A percentile compares a stretch with the other conserved stretches of the same genome.
These are phyloP conservation scores for Fragosphaeria purpurea DNA, from an alignment of 2,329 filamentous ascomycete species.

Conservation along the genomic window DNA sequence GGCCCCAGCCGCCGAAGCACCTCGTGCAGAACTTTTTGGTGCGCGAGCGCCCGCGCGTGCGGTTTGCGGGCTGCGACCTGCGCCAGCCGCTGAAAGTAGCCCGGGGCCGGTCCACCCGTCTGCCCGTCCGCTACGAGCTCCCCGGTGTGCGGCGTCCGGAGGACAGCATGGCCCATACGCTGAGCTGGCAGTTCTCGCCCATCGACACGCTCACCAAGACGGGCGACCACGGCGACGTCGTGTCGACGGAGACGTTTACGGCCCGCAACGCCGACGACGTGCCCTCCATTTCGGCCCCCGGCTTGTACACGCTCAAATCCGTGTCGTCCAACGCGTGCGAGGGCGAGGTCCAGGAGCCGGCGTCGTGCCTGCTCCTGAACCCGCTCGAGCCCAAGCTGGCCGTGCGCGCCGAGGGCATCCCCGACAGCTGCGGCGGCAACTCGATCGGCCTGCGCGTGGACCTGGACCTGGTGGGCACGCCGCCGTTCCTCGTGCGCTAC, in stretches of 20 bases:
- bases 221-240: constrained; percentile 56
- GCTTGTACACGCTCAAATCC: constrained; percentile 75
- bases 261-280: constrained; percentile 53
- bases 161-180: constrained; percentile 47
- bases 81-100: constrained; percentile 75
- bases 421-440: constrained; percentile 90
- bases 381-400: constrained; percentile 75
- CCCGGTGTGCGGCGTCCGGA: constrained; percentile 48
- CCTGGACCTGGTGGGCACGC: constrained; percentile 82
- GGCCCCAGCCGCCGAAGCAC: constrained; percentile 45
- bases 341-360: constrained; percentile 85
- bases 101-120: constrained; percentile 54
- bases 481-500: constrained; percentile 80
- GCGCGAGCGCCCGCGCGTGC: constrained; percentile 71
- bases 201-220: constrained; percentile 58
- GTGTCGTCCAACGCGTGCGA: constrained; percentile 72
- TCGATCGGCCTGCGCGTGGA: constrained; percentile 84
- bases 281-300: constrained; percentile 63
- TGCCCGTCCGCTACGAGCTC: constrained; percentile 64
- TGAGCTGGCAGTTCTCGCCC: constrained; percentile 76
- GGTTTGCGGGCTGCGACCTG: constrained; percentile 65
- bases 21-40: constrained; percentile 73
- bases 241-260: constrained; percentile 46
- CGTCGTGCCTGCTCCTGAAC: constrained; percentile 86
- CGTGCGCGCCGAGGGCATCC: constrained; percentile 68